Base-by-base conservation (phyloP, 2,329 filamentous ascomycete species). In the Penicillium olsonii region DNA sequence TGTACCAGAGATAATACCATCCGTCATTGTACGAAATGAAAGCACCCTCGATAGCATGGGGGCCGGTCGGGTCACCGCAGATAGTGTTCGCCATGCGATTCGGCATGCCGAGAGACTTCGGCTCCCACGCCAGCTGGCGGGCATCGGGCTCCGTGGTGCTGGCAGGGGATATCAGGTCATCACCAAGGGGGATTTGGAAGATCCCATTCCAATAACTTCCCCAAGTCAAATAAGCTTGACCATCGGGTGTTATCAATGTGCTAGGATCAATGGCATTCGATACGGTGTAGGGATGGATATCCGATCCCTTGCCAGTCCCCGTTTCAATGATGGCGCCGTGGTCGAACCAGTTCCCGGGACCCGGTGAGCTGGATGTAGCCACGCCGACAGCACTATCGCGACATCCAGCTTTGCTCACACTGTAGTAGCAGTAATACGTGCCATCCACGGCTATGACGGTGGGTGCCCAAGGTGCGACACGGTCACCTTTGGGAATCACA, bases 201-300 rank as follows among this genome's bases (percentile, higher is more conserved):
- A 88, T 77, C 56, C 84, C 80, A 5, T 72, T 70, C 84, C 85
- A 90, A 75, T 87, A 89, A 37, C 82, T 85, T 37, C 86, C 87
- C 53, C 87, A 89, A 43, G 75, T 81, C 59, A 85, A 67, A 50
- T 76, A 77, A 54, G 76, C 78, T 5, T 59, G 56, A 3, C 60
- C 59, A 19, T 65, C 60, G 1, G 48, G 40, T 33, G 70, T 70
- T 11, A 73, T 56, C 45, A 84, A 61, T 4, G 84, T 66, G 49
- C 78, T 80, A 2, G 77, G 70, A 57, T 85, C 87, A 61, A 90
- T 84, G 37, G 80, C 78, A 56, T 85, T 85, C 61, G 82, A 83
- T 4, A 66, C 51, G 40, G 73, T 75, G 45, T 71, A 72, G 0
- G 70, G 59, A 24, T 51, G 51, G 3, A 60, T 29, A 11, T 60